phyloP scores from a whole-genome alignment of 495 filamentous ascomycete species.

The Sordaria brevicollis region DNA sequence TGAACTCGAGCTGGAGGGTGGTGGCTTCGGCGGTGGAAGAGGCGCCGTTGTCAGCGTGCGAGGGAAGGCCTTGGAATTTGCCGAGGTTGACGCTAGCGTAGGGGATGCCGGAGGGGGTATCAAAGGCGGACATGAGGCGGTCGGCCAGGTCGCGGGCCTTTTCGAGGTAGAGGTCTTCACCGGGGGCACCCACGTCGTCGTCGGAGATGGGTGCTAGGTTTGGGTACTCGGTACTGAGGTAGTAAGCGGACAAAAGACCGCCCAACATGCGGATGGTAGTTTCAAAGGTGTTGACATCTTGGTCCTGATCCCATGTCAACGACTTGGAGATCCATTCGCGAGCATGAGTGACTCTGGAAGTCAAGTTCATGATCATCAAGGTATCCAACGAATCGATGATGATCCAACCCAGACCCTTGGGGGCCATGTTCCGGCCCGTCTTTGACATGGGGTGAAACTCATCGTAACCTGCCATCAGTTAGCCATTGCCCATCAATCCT shows the following conservation, averaged over 20 bases:
- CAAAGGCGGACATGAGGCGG: conserved; percentile 76
- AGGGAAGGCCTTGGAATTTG: conserved; percentile 58
- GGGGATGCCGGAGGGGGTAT: conserved; percentile 75
- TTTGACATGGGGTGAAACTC: conserved; percentile 76
- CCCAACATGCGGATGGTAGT: conserved; percentile 98
- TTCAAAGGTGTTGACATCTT: conserved; percentile 96
- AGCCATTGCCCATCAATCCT: not conserved
- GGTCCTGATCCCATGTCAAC: conserved; percentile 78
- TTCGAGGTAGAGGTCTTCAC: conserved; percentile 89
- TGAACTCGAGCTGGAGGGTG: conserved; percentile 90
- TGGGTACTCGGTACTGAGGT: conserved; percentile 68
- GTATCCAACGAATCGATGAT: conserved; percentile 95
- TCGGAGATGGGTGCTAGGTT: conserved; percentile 53
- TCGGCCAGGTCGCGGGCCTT: conserved; percentile 91
- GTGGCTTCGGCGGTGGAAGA: conserved; percentile 91
- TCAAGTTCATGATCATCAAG: conserved; percentile 96
- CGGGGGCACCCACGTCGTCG: conserved; percentile 54
- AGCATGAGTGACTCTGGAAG: conserved; percentile 72
- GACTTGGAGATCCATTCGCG: conserved; percentile 81
- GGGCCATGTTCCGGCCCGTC: conserved; percentile 69
- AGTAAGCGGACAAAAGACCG: conserved; percentile 88
- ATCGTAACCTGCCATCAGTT: conserved; percentile 55
- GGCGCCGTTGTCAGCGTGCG: conserved; percentile 78
- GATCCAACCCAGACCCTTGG: conserved; percentile 86
- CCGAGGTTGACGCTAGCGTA: conserved; percentile 85